These are phyloP conservation scores for Powellomyces hirtus DNA, from an alignment of 192 early-diverging fungal genomes.

Conservation along the genomic window DNA sequence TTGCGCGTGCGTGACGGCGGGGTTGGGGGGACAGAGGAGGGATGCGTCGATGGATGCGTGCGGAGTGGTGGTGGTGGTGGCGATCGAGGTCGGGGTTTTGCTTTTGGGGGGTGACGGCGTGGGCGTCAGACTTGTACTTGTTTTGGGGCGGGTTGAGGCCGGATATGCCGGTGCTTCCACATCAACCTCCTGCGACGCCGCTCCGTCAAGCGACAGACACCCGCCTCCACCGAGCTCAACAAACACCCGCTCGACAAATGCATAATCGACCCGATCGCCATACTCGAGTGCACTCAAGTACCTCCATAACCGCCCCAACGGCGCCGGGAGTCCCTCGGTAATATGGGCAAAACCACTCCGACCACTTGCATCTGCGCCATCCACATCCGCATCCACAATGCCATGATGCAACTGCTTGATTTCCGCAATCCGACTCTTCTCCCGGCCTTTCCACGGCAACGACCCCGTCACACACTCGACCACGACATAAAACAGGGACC, in stretches of 20 bases:
- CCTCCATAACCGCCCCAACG: constrained; percentile 25
- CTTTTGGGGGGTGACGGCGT: neutral
- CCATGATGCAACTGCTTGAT: constrained; percentile 6
- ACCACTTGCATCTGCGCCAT: neutral
- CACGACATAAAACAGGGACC: constrained; percentile 55
- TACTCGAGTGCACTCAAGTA: constrained; percentile 35
- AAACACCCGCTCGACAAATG: constrained; percentile 17
- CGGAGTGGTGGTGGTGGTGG: neutral
- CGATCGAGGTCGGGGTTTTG: neutral
- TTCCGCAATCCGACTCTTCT: constrained; percentile 43
- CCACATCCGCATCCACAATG: neutral
- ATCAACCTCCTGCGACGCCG: neutral
- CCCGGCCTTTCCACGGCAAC: constrained; percentile 59
- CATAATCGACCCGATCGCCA: constrained; percentile 38
- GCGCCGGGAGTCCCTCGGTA: constrained; percentile 11
- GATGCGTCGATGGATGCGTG: no score
- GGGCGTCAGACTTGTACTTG: neutral
- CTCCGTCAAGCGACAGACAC: neutral
- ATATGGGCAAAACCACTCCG: neutral
- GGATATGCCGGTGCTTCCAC: neutral
- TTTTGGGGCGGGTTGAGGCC: neutral
- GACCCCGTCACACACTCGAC: constrained; percentile 50
- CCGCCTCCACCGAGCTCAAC: neutral
- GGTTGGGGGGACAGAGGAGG: no score
- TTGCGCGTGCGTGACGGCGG: no score